Evolutionary conservation across 1,139 yeast genomes (phyloP).

Genomic region (Debaryomyces sp.): DNA sequence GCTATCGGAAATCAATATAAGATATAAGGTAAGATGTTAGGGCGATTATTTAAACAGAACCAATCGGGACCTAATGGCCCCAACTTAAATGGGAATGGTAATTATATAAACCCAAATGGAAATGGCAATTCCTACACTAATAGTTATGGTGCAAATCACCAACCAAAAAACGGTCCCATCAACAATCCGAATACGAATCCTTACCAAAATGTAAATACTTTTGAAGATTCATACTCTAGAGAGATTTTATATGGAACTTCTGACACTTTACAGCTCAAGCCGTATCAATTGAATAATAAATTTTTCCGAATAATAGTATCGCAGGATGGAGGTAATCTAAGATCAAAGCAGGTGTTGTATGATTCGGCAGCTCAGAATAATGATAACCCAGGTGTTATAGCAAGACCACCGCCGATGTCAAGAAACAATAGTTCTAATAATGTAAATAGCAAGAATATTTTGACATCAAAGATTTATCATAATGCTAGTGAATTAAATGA

Average conservation of each 20-base stretch:
- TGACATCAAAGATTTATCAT: constrained; percentile 37
- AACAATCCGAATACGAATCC: constrained; percentile 13
- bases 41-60: constrained; percentile 30
- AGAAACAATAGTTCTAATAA: background rate
- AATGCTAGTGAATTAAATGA: constrained; percentile 48
- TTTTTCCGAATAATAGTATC: constrained; percentile 48
- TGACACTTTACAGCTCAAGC: constrained; percentile 30
- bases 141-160: background rate
- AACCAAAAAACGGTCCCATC: background rate
- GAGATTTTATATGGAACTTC: constrained; percentile 47
- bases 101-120: background rate
- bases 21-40: constrained; percentile 23
- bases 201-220: constrained; percentile 22
- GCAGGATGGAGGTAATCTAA: constrained; percentile 55
- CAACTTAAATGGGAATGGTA: background rate
- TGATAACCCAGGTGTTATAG: background rate
- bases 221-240: constrained; percentile 46
- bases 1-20: background rate
- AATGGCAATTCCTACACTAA: background rate
- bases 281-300: constrained; percentile 34
- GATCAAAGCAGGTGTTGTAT: constrained; percentile 51
- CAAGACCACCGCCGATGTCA: background rate
- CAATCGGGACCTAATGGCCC: background rate
- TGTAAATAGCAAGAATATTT: constrained; percentile 15
- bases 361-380: constrained; percentile 40